Evolutionary conservation across 306 rosid species (phyloP).

Genomic region (Trichosanthes truncata): DNA sequence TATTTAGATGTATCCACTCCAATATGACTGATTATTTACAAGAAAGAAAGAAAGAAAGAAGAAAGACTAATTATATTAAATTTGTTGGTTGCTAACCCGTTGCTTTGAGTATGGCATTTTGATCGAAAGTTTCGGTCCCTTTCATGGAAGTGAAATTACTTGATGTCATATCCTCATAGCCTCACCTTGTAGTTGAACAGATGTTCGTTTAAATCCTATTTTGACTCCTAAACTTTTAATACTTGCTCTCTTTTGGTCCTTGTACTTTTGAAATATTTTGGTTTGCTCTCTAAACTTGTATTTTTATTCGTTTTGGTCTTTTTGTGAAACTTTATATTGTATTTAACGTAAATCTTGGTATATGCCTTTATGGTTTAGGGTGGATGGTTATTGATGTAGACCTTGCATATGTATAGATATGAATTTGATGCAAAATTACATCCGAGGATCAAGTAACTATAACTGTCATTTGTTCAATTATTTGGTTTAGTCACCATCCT

Average conservation of each 20-base stretch:
- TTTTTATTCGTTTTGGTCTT: not conserved
- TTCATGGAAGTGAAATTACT: not conserved
- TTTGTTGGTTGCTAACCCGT: not conserved
- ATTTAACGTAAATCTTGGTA: not conserved
- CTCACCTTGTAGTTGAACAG: not conserved
- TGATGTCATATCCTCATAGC: not conserved
- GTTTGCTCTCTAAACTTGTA: not conserved
- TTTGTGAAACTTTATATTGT: not conserved
- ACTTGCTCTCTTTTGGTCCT: not conserved
- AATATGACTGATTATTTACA: not conserved
- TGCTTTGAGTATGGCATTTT: not conserved
- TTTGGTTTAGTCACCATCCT: not conserved
- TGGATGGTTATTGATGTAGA: not conserved
- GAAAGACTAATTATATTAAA: not conserved
- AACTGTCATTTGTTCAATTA: not conserved
- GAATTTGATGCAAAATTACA: not conserved
- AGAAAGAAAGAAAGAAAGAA: not conserved
- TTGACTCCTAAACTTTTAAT: not conserved
- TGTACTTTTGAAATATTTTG: not conserved
- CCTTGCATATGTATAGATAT: not conserved
- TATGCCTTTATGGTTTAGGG: not conserved
- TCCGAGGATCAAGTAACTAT: not conserved
- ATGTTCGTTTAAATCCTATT: not conserved
- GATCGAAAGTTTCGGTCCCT: not conserved
- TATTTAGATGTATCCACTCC: not conserved